A percentile compares a stretch with the other conserved stretches of the same genome.
Evolutionary conservation across 75 land plant genomes (phyloP).

Genomic region (Pseudotsuga menziesii): DNA sequence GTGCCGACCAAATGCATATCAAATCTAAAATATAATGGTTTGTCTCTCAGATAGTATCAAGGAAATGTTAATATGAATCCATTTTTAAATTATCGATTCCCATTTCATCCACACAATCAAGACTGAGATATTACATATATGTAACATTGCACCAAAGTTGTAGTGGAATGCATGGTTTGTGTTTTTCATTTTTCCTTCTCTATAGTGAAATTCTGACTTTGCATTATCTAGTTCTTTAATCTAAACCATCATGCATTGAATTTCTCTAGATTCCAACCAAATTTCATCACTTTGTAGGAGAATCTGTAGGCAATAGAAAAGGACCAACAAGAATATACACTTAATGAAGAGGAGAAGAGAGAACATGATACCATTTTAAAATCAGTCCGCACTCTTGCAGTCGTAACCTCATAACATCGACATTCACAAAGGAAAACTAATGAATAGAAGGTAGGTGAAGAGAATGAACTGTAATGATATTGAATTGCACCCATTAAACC

Average conservation of each 20-base stretch:
- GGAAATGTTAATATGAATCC: background rate
- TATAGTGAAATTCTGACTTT: background rate
- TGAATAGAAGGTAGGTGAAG: too few relatives aligned
- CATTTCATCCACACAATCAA: background rate
- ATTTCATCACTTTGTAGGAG: conserved; percentile 39
- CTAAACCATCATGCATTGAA: background rate
- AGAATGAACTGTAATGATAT: too few relatives aligned
- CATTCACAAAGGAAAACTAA: too few relatives aligned
- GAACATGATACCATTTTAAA: too few relatives aligned
- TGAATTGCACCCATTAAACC: too few relatives aligned
- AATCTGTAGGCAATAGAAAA: conserved; percentile 60
- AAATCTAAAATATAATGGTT: background rate
- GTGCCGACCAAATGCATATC: background rate
- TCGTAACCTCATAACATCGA: too few relatives aligned
- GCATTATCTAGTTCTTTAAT: background rate
- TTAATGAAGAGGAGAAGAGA: too few relatives aligned
- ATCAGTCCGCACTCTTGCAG: too few relatives aligned
- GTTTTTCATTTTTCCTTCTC: background rate
- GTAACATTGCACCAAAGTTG: background rate
- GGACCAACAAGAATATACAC: conserved; percentile 75
- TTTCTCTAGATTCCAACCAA: background rate
- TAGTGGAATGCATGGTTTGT: background rate
- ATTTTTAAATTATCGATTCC: background rate
- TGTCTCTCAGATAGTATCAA: background rate
- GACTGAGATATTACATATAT: background rate